Evolutionary conservation across 1,284 basidiomycete species (phyloP), one percentile per base, ranked within the genome.

Genomic region (Cutaneotrichosporon sp.): DNA sequence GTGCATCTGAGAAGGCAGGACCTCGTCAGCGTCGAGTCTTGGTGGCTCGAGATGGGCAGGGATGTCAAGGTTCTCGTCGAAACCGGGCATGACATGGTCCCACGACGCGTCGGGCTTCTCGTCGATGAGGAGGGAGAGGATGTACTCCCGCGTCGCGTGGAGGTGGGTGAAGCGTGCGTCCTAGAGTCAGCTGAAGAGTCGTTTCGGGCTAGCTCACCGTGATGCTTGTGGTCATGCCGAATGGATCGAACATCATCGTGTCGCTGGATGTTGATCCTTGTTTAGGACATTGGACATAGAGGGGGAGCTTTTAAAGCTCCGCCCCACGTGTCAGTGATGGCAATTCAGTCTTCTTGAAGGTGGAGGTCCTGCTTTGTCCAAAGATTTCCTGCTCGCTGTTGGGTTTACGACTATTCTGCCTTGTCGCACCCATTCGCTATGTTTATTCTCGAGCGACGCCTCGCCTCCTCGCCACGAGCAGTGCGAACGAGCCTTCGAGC

Each of bases 81-180:
- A 73, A 10, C 71, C 71, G 14, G 71, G 71, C 71, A 73, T 72
- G 25, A 72, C 68, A 43, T 58, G 57, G 25, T 38, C 34, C 44
- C 43, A 42, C 31, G 66, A 67, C 34, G 65, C 65, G 47, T 72
- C 67, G 3, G 70, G 64, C 5, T 65, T 60, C 22, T 66, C 63
- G 51, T 73, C 70, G 34, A 67, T 65, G 14, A 59, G 53, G 8
- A 73, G 55, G 3, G 67, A 59, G n/a, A 62, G 52, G 17, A 71
- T 61, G 51, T 66, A 55, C 5, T 60, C 58, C 6, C 56, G 49
- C 1, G 65, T 68, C 44, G 66, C 70, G 49, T 72, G 71, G 5
- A 73, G 54, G 12, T 68, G 68, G 33, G 67, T 70, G 54, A 62
- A 72, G 16, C 71, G 70, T 6, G 70, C 67, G 51, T 73, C 71